These are phyloP conservation scores for Tylopilus sp. DNA, from an alignment of 1,284 basidiomycete species.

Conservation along the genomic window DNA sequence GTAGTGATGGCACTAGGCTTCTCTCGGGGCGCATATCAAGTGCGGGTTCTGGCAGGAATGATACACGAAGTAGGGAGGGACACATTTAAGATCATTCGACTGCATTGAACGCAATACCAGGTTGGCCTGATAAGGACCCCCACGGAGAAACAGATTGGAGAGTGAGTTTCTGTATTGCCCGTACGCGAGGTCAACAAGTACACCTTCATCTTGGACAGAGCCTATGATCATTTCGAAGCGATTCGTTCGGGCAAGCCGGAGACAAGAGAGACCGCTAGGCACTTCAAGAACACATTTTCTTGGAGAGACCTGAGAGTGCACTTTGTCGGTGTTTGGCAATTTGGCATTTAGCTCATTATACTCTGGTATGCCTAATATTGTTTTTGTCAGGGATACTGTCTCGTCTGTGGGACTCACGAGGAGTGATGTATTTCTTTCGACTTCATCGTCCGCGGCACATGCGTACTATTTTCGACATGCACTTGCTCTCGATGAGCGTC, in stretches of 20 bases:
- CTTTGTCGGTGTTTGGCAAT: conserved; percentile 55
- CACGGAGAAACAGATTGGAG: conserved; percentile 38
- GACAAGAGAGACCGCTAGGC: conserved; percentile 24
- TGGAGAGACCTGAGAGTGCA: conserved; percentile 43
- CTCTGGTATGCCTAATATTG: not conserved
- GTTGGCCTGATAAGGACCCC: conserved; percentile 35
- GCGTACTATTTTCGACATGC: conserved; percentile 53
- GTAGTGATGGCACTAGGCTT: conserved; percentile 45
- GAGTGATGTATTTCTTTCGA: conserved; percentile 35
- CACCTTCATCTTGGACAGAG: conserved; percentile 33
- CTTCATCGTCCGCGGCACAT: conserved; percentile 29
- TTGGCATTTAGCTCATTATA: not conserved
- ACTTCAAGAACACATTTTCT: conserved; percentile 54
- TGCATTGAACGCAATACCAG: conserved; percentile 12
- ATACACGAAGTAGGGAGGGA: conserved; percentile 40
- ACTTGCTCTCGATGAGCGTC: conserved; percentile 51
- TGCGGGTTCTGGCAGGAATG: conserved; percentile 53
- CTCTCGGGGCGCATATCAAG: conserved; percentile 52
- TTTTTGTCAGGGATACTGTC: conserved; percentile 53
- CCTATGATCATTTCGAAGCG: conserved; percentile 48
- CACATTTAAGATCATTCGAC: not conserved
- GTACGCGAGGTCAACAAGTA: not conserved
- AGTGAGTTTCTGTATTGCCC: conserved; percentile 17
- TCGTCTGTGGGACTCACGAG: conserved; percentile 47
- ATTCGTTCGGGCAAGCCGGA: conserved; percentile 22